These are phyloP conservation scores for Penicillium olsonii DNA, from an alignment of 2,329 filamentous ascomycete species.

Conservation along the genomic window DNA sequence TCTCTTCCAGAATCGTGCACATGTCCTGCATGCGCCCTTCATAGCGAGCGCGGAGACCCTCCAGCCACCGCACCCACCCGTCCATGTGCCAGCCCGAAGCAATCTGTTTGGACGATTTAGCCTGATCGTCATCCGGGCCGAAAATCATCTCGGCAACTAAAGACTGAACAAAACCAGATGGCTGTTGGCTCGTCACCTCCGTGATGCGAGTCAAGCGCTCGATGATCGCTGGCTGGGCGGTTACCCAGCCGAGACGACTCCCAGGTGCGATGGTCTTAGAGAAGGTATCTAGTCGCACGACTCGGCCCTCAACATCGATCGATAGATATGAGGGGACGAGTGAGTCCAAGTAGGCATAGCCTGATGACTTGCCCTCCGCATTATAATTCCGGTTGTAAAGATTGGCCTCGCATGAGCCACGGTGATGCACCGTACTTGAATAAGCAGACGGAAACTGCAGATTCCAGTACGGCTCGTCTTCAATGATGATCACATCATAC, in stretches of 20 bases:
- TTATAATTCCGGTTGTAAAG: slow-evolving; percentile 43
- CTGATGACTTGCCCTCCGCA: slow-evolving; percentile 56
- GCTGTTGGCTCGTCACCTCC: slow-evolving; percentile 77
- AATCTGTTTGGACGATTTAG: slow-evolving; percentile 41
- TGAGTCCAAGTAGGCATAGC: slow-evolving; percentile 78
- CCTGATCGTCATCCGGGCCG: slow-evolving; percentile 61
- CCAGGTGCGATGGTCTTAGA: slow-evolving; percentile 91
- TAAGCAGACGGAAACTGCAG: slow-evolving; percentile 80
- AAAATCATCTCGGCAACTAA: slow-evolving; percentile 67
- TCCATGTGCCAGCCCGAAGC: slow-evolving; percentile 73
- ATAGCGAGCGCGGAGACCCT: slow-evolving; percentile 79
- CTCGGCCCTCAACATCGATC: slow-evolving; percentile 81
- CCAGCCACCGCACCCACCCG: slow-evolving; percentile 91
- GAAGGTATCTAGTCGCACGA: slow-evolving; percentile 88
- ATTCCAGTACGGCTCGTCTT: slow-evolving; percentile 97
- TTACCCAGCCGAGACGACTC: slow-evolving; percentile 88
- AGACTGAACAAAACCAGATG: slow-evolving; percentile 85
- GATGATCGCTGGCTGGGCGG: slow-evolving; percentile 74
- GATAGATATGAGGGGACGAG: slow-evolving; percentile 80
- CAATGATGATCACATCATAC: slow-evolving; percentile 87
- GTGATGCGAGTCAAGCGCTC: slow-evolving; percentile 74
- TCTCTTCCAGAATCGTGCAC: slow-evolving; percentile 71
- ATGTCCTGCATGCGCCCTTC: slow-evolving; percentile 81
- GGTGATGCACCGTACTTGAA: slow-evolving; percentile 36
- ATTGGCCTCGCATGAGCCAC: slow-evolving; percentile 30